Evolutionary conservation across 768 basidiomycete genomes (phyloP), one percentile per base, ranked within the genome.

Genomic region (Saitozyma sp.): DNA sequence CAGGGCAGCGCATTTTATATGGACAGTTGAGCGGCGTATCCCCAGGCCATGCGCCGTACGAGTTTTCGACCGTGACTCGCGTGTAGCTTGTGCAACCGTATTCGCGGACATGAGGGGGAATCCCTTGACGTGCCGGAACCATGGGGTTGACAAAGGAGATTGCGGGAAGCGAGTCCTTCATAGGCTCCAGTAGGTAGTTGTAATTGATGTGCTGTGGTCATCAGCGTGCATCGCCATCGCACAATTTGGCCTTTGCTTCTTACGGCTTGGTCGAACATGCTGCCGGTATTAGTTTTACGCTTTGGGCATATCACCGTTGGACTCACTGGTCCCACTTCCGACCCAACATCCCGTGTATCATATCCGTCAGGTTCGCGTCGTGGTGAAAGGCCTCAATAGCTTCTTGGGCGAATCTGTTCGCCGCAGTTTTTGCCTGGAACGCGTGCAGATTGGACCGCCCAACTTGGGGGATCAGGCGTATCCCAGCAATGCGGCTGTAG

Each of bases 201-300:
- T 58, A 57, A 54, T 61, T 58, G 16, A 71, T 65, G 71, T 76
- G 85, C n/a, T n/a, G n/a, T n/a, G n/a, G n/a, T n/a, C n/a, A n/a
- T n/a, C n/a, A n/a, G n/a, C n/a, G n/a, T n/a, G n/a, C n/a, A n/a
- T n/a, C n/a, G n/a, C n/a, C n/a, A n/a, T n/a, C n/a, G n/a, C n/a
- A n/a, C n/a, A n/a, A n/a, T n/a, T n/a, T n/a, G n/a, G n/a, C n/a
- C n/a, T n/a, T n/a, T n/a, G n/a, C n/a, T n/a, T n/a, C n/a, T n/a
- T n/a, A n/a, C n/a, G 86, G 87, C 86, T 71, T 88, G 87, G 71
- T 87, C 86, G 85, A 89, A 87, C 84, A 88, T 88, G 70, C n/a
- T n/a, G n/a, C n/a, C n/a, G n/a, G n/a, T n/a, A n/a, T n/a, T n/a
- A n/a, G n/a, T n/a, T n/a, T n/a, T n/a, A n/a, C n/a, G n/a, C n/a